Base-by-base conservation (phyloP, 2,329 filamentous ascomycete genomes). In the Ustilaginoidea virens region DNA sequence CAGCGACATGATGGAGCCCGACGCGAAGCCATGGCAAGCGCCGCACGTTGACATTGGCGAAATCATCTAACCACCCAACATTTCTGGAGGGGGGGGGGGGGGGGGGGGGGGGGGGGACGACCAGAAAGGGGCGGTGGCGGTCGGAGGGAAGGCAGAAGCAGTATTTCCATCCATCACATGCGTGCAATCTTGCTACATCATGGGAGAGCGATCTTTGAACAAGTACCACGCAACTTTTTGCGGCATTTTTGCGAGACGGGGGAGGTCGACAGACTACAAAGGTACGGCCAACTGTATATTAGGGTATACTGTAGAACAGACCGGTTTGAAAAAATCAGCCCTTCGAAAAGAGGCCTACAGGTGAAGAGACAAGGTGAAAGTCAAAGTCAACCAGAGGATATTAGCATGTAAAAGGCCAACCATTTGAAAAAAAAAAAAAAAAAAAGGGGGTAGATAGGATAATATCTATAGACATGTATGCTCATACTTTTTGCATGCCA, bases 11-110 rank as follows among this genome's bases (percentile, higher is more conserved):
- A 63, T 79, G 40, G 60, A 65, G 30, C 61, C 70, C 37, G 65
- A 61, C 26, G 69, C 72, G 24, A 58, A 58, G 43, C 61, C 67
- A 5, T 82, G 75, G 75, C 68, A 67, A 53, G 69, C 76, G 3
- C 68, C 66, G 30, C 61, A 80, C 42, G 66, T 82, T 37, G 77
- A 82, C 49, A 64, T 75, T 36, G 77, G 77, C 31, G 77, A 82
- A 58, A 63, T 82, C 39, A 62, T 80, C 51, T 64, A 52, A 42
- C 11, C 18, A 27, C 8, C 5, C 11, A 16, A 9, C 9, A 4
- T 18, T 15, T n/a, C 17, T 13, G 10, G 10, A 5, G 2, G 8
- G n/a, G 16, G 7, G 16, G 23, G 7, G 21, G 12, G 10, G 9
- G 13, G 8, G 15, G 17, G 11, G 24, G 14, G 20, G 11, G 11